These are phyloP conservation scores for Aureobasidium sp. DNA, from an alignment of 2,329 filamentous ascomycete genomes.

Conservation along the genomic window DNA sequence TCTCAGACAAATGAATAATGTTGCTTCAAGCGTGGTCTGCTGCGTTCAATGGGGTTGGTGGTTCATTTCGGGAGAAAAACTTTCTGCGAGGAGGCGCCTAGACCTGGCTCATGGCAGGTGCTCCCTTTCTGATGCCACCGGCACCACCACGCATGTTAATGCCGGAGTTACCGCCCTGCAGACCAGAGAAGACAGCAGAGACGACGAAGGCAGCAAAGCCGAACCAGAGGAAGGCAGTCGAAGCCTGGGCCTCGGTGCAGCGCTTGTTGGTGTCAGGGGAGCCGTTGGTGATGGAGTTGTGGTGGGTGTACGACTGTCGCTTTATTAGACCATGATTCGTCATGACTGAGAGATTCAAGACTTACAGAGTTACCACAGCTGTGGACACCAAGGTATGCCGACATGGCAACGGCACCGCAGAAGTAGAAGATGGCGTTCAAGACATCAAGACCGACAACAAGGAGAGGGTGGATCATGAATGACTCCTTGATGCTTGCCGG, in stretches of 20 bases:
- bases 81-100: constrained; percentile 28
- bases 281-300: constrained; percentile 35
- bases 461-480: constrained; percentile 42
- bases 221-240: constrained; percentile 72
- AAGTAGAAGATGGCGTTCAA: constrained; percentile 60
- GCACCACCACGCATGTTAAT: constrained; percentile 39
- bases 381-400: constrained; percentile 59
- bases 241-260: constrained; percentile 68
- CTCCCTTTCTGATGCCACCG: constrained; percentile 38
- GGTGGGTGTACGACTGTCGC: constrained; percentile 29
- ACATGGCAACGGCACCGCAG: constrained; percentile 60
- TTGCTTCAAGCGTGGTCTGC: background rate
- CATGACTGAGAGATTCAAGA: constrained; percentile 14
- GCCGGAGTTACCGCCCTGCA: constrained; percentile 46
- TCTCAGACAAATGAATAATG: background rate
- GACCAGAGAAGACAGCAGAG: constrained; percentile 46
- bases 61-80: constrained; percentile 12
- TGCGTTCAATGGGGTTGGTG: background rate
- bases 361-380: constrained; percentile 57
- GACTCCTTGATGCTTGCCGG: constrained; percentile 47
- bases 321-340: background rate
- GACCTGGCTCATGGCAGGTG: constrained; percentile 49
- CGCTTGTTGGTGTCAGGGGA: constrained; percentile 52
- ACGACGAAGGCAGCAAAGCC: constrained; percentile 56
- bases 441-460: constrained; percentile 49